Evolutionary conservation across 2,329 filamentous ascomycete species (phyloP).

Genomic region (Talaromyces sp.): DNA sequence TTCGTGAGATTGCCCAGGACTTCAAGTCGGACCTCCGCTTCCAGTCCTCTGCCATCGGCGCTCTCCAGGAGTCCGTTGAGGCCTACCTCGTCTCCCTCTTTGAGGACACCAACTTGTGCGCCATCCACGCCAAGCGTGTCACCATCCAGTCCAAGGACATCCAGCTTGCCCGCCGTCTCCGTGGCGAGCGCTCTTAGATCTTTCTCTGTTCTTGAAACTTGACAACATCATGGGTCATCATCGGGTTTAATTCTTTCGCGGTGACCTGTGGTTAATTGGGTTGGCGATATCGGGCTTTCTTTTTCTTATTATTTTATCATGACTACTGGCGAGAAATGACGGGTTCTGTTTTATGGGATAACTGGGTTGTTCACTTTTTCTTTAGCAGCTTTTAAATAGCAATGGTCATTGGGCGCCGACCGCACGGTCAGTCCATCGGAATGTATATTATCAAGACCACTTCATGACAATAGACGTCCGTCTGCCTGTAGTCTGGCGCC

Average conservation of each 20-base stretch:
- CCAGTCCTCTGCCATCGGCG: slow-evolving; percentile 96
- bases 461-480: slow-evolving; percentile 14
- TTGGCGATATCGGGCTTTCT: slow-evolving; percentile 38
- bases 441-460: slow-evolving; percentile 17
- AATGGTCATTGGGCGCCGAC: slow-evolving; percentile 14
- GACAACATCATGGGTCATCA: slow-evolving; percentile 19
- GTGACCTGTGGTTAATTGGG: slow-evolving; percentile 28
- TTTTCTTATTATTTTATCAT: slow-evolving; percentile 30
- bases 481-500: slow-evolving; percentile 22
- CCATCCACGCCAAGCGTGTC: slow-evolving; percentile 98
- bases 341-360: slow-evolving; percentile 37
- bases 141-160: slow-evolving; percentile 95
- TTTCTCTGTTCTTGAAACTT: slow-evolving; percentile 8
- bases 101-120: slow-evolving; percentile 97
- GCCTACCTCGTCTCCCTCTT: slow-evolving; percentile 98
- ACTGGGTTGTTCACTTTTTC: slow-evolving; percentile 30
- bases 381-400: slow-evolving; percentile 12
- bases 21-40: slow-evolving; percentile 95
- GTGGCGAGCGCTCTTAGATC: slow-evolving; percentile 79
- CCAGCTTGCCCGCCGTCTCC: slow-evolving; percentile 90
- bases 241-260: slow-evolving; percentile 21
- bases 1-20: slow-evolving; percentile 93
- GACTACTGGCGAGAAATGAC: slow-evolving; percentile 42
- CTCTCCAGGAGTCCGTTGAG: slow-evolving; percentile 97
- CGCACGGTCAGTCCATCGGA: slow-evolving; percentile 7